Percentiles rank a stretch among this genome's conserved stretches.
phyloP scores from a whole-genome alignment of 2,329 filamentous ascomycete species.

The Fusarium begoniae region DNA sequence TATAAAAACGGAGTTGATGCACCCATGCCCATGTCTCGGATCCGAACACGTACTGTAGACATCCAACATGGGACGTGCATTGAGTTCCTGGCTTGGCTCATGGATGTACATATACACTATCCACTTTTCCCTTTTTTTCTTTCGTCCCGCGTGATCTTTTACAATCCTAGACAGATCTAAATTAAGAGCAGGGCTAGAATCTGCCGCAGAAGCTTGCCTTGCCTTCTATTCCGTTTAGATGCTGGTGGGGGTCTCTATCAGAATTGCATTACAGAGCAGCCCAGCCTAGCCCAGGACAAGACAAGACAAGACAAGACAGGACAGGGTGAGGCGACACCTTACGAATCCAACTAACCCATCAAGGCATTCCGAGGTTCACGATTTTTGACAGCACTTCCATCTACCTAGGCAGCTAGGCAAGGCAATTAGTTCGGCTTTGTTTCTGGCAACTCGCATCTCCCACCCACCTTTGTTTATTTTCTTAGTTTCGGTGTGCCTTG shows the following conservation, averaged over 20 bases:
- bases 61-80: neutral
- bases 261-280: neutral
- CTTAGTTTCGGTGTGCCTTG: neutral
- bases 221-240: neutral
- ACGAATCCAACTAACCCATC: slow-evolving; percentile 18
- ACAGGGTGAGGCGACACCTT: neutral
- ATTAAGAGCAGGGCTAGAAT: slow-evolving; percentile 19
- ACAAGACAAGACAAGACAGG: neutral
- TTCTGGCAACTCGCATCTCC: neutral
- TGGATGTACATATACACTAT: too few relatives aligned
- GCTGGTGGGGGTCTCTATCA: neutral
- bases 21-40: slow-evolving; percentile 1
- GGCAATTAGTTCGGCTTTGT: neutral
- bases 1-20: neutral
- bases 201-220: neutral
- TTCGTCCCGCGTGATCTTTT: slow-evolving; percentile 20
- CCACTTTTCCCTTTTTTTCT: slow-evolving; percentile 12
- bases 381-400: neutral
- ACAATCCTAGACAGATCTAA: slow-evolving; percentile 11
- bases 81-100: neutral
- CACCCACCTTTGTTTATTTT: neutral
- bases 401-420: neutral
- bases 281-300: neutral
- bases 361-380: slow-evolving; percentile 10
- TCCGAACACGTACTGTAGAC: slow-evolving; percentile 3